Evolutionary conservation across 208 protist species (phyloP).

Genomic region (Wallacemonas collosoma): DNA sequence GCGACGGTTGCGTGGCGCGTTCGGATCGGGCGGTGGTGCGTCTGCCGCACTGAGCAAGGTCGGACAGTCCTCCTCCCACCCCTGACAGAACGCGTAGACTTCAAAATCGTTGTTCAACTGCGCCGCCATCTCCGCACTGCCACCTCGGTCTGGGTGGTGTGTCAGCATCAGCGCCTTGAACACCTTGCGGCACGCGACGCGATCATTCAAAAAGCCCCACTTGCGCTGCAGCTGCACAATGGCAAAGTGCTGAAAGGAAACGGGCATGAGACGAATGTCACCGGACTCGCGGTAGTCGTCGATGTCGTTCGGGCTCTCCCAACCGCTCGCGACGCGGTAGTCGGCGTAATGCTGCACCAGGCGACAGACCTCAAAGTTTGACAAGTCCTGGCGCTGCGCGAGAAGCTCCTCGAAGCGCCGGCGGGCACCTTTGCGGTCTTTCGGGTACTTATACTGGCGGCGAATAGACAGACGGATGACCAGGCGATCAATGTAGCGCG

Average conservation of each 20-base stretch:
- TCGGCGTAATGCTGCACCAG: slow-evolving; percentile 80
- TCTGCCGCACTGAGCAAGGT: slow-evolving; percentile 25
- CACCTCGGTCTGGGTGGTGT: slow-evolving; percentile 77
- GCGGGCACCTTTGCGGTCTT: slow-evolving; percentile 48
- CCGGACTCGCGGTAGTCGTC: slow-evolving; percentile 66
- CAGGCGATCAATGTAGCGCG: slow-evolving; percentile 69
- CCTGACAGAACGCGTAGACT: slow-evolving; percentile 71
- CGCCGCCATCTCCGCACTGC: slow-evolving; percentile 50
- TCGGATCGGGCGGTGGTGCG: slow-evolving; percentile 4
- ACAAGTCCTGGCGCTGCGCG: slow-evolving; percentile 60
- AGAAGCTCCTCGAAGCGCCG: slow-evolving; percentile 65
- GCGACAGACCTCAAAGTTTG: slow-evolving; percentile 57
- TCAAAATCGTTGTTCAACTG: slow-evolving; percentile 79
- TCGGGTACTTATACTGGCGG: slow-evolving; percentile 63
- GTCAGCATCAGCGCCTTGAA: slow-evolving; percentile 63
- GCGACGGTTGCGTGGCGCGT: slow-evolving; percentile 20
- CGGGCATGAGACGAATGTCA: slow-evolving; percentile 61
- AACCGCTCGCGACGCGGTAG: slow-evolving; percentile 75
- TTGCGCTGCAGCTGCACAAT: slow-evolving; percentile 75
- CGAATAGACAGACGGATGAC: slow-evolving; percentile 60
- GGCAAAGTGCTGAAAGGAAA: slow-evolving; percentile 82
- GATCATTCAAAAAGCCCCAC: slow-evolving; percentile 75
- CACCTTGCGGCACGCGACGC: slow-evolving; percentile 56
- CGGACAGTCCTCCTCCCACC: slow-evolving; percentile 59
- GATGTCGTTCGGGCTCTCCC: slow-evolving; percentile 67